Base-by-base conservation (phyloP, 1,284 basidiomycete species). In the Microbotryomycetes sp. region DNA sequence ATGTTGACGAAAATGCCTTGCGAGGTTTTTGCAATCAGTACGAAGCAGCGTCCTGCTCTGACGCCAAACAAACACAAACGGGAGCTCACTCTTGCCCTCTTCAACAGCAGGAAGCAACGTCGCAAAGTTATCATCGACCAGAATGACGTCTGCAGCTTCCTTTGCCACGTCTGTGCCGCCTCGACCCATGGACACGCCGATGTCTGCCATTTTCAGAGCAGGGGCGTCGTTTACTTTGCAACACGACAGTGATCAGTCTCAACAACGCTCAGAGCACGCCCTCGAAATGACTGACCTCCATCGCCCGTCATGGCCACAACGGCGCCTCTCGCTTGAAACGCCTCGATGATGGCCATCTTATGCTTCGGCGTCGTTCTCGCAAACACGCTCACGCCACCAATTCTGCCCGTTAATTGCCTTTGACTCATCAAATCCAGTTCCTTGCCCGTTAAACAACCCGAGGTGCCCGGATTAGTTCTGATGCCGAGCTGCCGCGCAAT, bases 291-390 rank as follows among this genome's bases (percentile, higher is more conserved):
- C 79, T 56, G 56, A 83, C 83, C 83, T 73, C 93, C 93, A 75
- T 97, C 93, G 21, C 93, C 93, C 2, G 93, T 97, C 94, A 97
- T 97, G 13, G 91, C 94, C 0, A 97, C 93, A 1, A 97, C 85
- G 3, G 83, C 85, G 0, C 93, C 92, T 52, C 88, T 80, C 64
- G 85, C 78, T 78, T 97, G 92, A 75, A 90, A 91, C 26, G 92
- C 93, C 73, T 89, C 85, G 41, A 97, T 87, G 72, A 97, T 97
- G 52, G 87, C 84, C 91, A 97, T 94, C 79, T 97, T 97, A 76
- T 97, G 94, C 72, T 88, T 82, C 58, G 93, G 93, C 50, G 92
- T 96, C 71, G 92, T 96, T 69, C 93, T 79, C 53, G 94, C 92
- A 79, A 94, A 98, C 45, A 97, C 90, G 55, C 84, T 88, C 16